Percentiles rank a stretch among this genome's conserved stretches.
phyloP scores from a whole-genome alignment of 1,284 basidiomycete species.

The Inonotus obliquus region DNA sequence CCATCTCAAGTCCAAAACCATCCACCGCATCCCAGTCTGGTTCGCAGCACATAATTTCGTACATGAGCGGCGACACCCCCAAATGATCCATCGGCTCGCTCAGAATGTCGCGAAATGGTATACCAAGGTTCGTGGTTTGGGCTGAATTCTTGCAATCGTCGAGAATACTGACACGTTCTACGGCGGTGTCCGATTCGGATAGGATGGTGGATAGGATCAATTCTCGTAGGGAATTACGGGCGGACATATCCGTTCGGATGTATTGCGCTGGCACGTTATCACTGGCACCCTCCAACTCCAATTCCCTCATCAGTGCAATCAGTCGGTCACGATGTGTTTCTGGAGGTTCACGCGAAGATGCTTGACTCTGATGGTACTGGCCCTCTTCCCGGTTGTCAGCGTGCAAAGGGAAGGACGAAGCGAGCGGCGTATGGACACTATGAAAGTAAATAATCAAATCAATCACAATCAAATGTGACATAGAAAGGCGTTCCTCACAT shows the following conservation, averaged over 20 bases:
- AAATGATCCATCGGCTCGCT: constrained; percentile 15
- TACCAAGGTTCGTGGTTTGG: constrained; percentile 6
- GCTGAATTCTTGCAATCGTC: constrained; percentile 10
- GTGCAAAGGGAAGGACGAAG: too few relatives aligned
- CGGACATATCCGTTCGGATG: constrained; percentile 4
- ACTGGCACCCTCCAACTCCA: too few relatives aligned
- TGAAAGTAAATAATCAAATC: too few relatives aligned
- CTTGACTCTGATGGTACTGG: too few relatives aligned
- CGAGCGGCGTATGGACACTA: too few relatives aligned
- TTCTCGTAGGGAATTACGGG: constrained; percentile 12
- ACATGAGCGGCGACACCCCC: constrained; percentile 13
- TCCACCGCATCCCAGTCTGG: constrained; percentile 9
- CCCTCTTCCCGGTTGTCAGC: too few relatives aligned
- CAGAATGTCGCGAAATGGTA: constrained; percentile 15
- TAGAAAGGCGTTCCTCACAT: too few relatives aligned
- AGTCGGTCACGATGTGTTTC: too few relatives aligned
- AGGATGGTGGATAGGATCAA: constrained; percentile 9
- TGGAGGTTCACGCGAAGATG: too few relatives aligned
- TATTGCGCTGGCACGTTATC: too few relatives aligned
- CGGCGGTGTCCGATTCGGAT: background rate
- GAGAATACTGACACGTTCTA: constrained; percentile 8
- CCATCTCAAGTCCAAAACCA: constrained; percentile 8
- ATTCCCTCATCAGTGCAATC: too few relatives aligned
- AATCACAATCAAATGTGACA: too few relatives aligned
- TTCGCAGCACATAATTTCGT: constrained; percentile 13